Evolutionary conservation across 2,329 filamentous ascomycete species (phyloP).

Genomic region (Verticillium nubilum): DNA sequence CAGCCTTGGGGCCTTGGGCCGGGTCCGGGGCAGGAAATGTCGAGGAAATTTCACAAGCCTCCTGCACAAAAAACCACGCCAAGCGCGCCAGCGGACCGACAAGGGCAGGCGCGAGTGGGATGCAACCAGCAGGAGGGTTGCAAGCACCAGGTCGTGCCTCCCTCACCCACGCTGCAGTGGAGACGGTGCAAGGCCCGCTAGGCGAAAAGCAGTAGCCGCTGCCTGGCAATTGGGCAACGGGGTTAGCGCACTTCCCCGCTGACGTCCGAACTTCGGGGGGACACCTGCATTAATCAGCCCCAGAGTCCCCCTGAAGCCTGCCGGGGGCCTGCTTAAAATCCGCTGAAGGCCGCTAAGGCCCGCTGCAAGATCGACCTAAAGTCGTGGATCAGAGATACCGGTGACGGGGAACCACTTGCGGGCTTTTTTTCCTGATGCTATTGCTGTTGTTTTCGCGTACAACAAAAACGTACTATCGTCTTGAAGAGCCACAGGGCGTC

Average conservation of each 20-base stretch:
- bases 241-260: neutral
- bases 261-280: neutral
- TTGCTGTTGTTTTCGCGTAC: neutral
- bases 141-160: neutral
- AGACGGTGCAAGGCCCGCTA: neutral
- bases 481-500: neutral
- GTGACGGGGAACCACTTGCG: neutral
- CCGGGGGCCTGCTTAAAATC: neutral
- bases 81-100: neutral
- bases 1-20: neutral
- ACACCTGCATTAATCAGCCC: neutral
- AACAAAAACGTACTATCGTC: neutral
- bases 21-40: neutral
- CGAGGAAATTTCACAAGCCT: constrained; percentile 1
- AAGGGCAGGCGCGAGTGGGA: neutral
- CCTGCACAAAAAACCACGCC: neutral
- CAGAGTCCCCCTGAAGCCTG: neutral
- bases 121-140: neutral
- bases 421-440: neutral
- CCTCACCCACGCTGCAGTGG: neutral
- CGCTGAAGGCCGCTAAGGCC: neutral
- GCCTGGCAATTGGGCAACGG: neutral
- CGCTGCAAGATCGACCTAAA: neutral
- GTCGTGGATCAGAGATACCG: neutral
- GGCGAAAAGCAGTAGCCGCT: neutral